Base-by-base conservation (phyloP, 345 rosid species). In the Aethionema arabicum region DNA sequence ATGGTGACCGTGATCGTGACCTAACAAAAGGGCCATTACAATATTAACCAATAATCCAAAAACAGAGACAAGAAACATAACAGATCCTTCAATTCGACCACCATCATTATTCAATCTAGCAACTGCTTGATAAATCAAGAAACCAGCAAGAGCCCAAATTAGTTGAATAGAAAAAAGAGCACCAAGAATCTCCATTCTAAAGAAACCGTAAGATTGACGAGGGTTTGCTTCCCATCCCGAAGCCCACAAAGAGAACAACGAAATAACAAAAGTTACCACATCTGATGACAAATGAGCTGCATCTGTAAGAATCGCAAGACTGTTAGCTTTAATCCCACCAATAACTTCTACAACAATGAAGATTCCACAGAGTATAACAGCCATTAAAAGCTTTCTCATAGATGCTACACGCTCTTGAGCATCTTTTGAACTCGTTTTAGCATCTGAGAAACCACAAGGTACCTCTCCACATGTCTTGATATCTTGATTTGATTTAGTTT, bases 291-390 rank as follows among this genome's bases (percentile, higher is more conserved):
- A 56, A 75, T 79, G 84, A 6, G 84, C 85, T 4, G 86, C 88
- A 61, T 81, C 85, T 1, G 85, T 81, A 49, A 83, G 63, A 10
- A 83, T 77, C 3, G 85, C 73, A 14, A 81, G 76, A 57, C 84
- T 79, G 59, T 83, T 83, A 75, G 86, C 84, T 69, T 77, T 63
- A 43, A 79, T 75, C 46, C 86, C 89, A 52, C 86, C 85, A 16
- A 40, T 61, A 32, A 83, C 80, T 79, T 83, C 86, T 39, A 79
- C 52, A 52, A 65, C 59, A n/a, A 40, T 6, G 11, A 40, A 8
- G 44, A 40, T 8, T 11, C 4, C 44, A 8, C 4, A 6, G 4
- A 40, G 8, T 8, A 40, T 3, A 40, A 47, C 8, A 47, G 15
- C 52, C 1, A 47, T n/a, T 1, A 47, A 74, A 79, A 15, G 53